Conservation (phyloP, 73 alveolate genomes). For the Paramecium octaurelia region DNA sequence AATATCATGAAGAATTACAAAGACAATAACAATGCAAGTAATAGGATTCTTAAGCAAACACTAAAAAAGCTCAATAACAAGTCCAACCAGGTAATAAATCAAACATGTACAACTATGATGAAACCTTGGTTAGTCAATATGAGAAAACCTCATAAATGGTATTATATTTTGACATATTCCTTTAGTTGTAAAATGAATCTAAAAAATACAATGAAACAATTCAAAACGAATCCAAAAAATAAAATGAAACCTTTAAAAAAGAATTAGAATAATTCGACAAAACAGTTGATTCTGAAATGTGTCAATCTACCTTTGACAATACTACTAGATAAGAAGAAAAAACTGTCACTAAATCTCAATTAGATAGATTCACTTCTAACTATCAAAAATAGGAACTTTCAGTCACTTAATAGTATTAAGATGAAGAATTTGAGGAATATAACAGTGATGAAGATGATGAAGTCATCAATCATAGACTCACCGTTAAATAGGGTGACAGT, state of each 20-base stretch:
- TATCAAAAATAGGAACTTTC: background rate
- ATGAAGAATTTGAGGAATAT: constrained; percentile 44
- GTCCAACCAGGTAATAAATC: background rate
- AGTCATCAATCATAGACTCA: background rate
- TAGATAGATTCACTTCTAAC: background rate
- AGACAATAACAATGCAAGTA: background rate
- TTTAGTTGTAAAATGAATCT: background rate
- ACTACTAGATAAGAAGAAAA: background rate
- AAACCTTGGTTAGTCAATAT: background rate
- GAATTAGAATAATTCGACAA: background rate
- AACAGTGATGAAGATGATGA: constrained; percentile 37
- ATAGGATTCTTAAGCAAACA: background rate
- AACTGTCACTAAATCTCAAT: background rate
- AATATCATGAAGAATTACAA: background rate
- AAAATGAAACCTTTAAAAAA: background rate
- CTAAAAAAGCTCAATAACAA: background rate
- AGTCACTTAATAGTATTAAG: constrained; percentile 11
- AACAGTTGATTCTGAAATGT: constrained; percentile 31
- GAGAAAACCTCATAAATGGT: constrained; percentile 8
- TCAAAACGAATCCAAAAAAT: background rate
- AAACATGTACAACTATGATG: background rate
- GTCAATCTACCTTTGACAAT: background rate
- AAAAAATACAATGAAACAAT: background rate
- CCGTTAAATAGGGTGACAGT: constrained; percentile 17
- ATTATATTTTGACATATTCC: background rate